Conservation (phyloP, 768 basidiomycete species). For the Atractiella rhizophila region DNA sequence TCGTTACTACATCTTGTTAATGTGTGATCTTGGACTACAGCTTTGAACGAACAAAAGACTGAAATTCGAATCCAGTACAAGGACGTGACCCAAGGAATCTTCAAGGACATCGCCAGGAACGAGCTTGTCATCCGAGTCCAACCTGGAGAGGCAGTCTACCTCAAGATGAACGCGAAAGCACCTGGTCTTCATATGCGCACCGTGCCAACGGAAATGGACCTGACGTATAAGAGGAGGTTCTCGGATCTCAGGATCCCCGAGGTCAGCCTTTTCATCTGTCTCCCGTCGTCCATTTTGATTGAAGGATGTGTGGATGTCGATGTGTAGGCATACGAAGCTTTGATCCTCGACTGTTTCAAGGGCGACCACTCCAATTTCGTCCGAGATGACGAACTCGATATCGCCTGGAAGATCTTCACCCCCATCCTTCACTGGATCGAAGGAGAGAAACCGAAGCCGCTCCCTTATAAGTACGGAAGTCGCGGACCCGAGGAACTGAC, state of each 20-base stretch:
- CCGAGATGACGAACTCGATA: slow-evolving; percentile 83
- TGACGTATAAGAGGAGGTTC: slow-evolving; percentile 92
- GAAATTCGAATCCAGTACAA: slow-evolving; percentile 96
- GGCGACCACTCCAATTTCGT: slow-evolving; percentile 99
- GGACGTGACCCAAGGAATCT: slow-evolving; percentile 88
- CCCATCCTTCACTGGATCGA: slow-evolving; percentile 84
- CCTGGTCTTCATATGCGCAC: slow-evolving; percentile 75
- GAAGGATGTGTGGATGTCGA: neutral
- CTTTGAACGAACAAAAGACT: slow-evolving; percentile 93
- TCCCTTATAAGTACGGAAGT: slow-evolving; percentile 71
- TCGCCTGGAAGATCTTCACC: slow-evolving; percentile 69
- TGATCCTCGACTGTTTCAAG: slow-evolving; percentile 81
- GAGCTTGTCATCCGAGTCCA: slow-evolving; percentile 95
- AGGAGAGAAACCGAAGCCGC: slow-evolving; percentile 45
- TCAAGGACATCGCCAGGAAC: slow-evolving; percentile 84
- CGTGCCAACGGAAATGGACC: slow-evolving; percentile 88
- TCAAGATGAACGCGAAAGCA: slow-evolving; percentile 86
- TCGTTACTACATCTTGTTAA: neutral
- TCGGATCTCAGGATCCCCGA: slow-evolving; percentile 75
- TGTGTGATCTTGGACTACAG: slow-evolving; percentile 23
- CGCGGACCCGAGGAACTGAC: slow-evolving; percentile 75
- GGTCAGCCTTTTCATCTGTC: slow-evolving; percentile 28
- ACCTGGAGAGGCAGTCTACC: slow-evolving; percentile 82
- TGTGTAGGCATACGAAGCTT: slow-evolving; percentile 30
- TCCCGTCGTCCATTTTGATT: neutral